Evolutionary conservation across 768 basidiomycete species (phyloP).

Genomic region (Hypsizygus marmoreus): DNA sequence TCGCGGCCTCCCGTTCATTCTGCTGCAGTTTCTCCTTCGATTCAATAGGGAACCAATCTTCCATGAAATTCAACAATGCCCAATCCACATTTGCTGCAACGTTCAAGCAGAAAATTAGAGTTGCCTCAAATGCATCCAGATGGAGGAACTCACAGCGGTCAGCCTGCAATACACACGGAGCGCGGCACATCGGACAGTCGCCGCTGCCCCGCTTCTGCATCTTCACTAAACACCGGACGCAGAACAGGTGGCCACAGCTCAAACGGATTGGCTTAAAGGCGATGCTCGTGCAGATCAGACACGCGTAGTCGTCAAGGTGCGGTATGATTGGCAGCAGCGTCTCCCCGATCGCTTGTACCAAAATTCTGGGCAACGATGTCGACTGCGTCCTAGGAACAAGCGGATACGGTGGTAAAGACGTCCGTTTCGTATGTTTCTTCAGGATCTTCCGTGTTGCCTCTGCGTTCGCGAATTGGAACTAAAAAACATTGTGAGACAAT

Average conservation of each 20-base stretch:
- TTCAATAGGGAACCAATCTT: slow-evolving; percentile 90
- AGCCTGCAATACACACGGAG: slow-evolving; percentile 74
- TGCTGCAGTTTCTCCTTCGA: slow-evolving; percentile 69
- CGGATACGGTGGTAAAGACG: slow-evolving; percentile 58
- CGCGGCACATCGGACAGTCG: slow-evolving; percentile 85
- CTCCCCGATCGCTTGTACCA: slow-evolving; percentile 83
- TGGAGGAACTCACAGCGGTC: slow-evolving; percentile 60
- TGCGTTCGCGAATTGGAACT: slow-evolving; percentile 83
- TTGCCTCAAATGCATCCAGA: not conserved
- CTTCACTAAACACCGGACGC: slow-evolving; percentile 82
- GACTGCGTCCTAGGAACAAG: slow-evolving; percentile 11
- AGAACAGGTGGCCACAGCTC: slow-evolving; percentile 77
- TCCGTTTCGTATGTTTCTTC: slow-evolving; percentile 93
- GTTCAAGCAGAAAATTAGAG: slow-evolving; percentile 3
- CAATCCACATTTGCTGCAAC: slow-evolving; percentile 73
- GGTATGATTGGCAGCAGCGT: slow-evolving; percentile 82
- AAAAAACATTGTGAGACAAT: not conserved
- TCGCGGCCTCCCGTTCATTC: slow-evolving; percentile 73
- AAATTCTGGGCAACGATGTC: slow-evolving; percentile 37
- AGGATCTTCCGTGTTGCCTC: slow-evolving; percentile 92
- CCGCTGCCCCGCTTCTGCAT: slow-evolving; percentile 82
- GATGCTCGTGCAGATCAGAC: slow-evolving; percentile 85
- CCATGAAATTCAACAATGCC: slow-evolving; percentile 83
- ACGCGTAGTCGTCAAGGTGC: slow-evolving; percentile 81
- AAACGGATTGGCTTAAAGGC: slow-evolving; percentile 93